phyloP scores from a whole-genome alignment of 306 rosid species.

The Cyclanthera cordifolia region DNA sequence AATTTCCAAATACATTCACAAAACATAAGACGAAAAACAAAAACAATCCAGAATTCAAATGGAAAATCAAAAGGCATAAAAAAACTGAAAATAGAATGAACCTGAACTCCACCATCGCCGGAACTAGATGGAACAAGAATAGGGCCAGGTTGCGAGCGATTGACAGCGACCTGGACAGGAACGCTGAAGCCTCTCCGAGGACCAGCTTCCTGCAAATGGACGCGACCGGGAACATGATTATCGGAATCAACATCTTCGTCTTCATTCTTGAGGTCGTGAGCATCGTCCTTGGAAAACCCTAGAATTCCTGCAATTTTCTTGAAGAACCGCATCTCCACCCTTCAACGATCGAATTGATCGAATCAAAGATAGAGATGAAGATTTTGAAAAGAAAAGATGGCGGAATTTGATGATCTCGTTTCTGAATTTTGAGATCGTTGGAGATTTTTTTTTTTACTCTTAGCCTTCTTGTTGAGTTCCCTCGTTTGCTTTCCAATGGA shows the following conservation, averaged over 20 bases:
- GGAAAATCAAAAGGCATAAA: not conserved
- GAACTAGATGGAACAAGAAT: constrained; percentile 46
- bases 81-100: constrained; percentile 6
- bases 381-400: not conserved
- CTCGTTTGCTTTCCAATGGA: no score
- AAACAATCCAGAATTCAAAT: not conserved
- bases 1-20: not conserved
- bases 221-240: constrained; percentile 25
- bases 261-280: constrained; percentile 35
- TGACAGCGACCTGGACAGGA: constrained; percentile 47
- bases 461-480: not conserved
- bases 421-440: not conserved
- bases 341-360: constrained; percentile 3
- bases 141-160: constrained; percentile 51
- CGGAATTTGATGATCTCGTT: not conserved
- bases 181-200: constrained; percentile 67
- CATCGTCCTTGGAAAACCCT: constrained; percentile 54
- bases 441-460: not conserved
- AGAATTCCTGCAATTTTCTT: constrained; percentile 38
- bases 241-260: constrained; percentile 26
- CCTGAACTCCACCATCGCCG: constrained; percentile 86
- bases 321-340: constrained; percentile 36
- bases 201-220: constrained; percentile 36
- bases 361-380: not conserved
- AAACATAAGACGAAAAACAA: not conserved